phyloP scores from a whole-genome alignment of 805 yeast genomes.

The Wickerhamomyces bisporus region DNA sequence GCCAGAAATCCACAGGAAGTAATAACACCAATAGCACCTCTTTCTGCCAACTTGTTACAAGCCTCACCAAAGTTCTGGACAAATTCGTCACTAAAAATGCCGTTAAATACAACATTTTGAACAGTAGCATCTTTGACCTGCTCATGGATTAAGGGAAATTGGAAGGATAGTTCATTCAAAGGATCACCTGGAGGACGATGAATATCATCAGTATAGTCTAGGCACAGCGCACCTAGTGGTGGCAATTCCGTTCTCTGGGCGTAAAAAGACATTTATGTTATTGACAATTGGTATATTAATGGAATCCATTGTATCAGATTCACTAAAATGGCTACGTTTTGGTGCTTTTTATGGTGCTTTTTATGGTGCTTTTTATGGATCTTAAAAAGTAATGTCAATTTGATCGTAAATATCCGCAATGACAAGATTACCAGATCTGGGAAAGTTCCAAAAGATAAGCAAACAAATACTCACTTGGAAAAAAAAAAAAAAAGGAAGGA shows the following conservation, averaged over 20 bases:
- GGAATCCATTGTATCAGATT: too few relatives aligned
- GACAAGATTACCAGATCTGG: too few relatives aligned
- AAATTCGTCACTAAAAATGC: conserved; percentile 21
- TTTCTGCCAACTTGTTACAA: conserved; percentile 20
- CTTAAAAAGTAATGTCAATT: too few relatives aligned
- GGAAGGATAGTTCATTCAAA: conserved; percentile 20
- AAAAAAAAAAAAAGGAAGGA: neutral
- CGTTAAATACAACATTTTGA: conserved; percentile 22
- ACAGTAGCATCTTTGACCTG: conserved; percentile 22
- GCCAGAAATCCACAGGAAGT: conserved; percentile 34
- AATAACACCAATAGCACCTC: conserved; percentile 30
- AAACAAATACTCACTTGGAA: too few relatives aligned
- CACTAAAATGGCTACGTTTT: too few relatives aligned
- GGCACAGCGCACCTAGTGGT: conserved; percentile 24
- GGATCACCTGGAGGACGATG: conserved; percentile 31
- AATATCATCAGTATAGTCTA: conserved; percentile 29
- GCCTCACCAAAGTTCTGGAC: conserved; percentile 25
- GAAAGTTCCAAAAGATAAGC: too few relatives aligned
- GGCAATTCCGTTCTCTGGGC: conserved; percentile 17
- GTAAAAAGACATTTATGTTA: conserved; percentile 19
- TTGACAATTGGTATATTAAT: neutral
- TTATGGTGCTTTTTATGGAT: too few relatives aligned
- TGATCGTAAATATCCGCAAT: too few relatives aligned
- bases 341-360: too few relatives aligned
- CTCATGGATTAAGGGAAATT: conserved; percentile 24